phyloP scores from a whole-genome alignment of 768 basidiomycete species.

The Boletus vermiculosoides region DNA sequence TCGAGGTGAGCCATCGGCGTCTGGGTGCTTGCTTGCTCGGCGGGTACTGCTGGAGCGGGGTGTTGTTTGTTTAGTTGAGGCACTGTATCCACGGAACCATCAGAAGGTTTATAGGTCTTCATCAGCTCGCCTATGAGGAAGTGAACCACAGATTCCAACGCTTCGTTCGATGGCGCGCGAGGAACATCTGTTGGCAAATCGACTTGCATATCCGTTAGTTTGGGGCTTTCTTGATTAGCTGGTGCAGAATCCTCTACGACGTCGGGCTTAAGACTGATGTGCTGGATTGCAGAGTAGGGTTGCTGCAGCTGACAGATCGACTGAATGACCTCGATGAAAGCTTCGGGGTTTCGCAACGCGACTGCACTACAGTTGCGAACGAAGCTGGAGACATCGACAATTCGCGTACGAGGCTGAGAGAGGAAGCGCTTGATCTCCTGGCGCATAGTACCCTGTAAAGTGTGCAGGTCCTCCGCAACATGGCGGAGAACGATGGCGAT shows the following conservation, averaged over 20 bases:
- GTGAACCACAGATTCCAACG: slow-evolving; percentile 61
- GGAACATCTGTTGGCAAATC: slow-evolving; percentile 37
- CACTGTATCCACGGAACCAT: slow-evolving; percentile 25
- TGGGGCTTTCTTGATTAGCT: slow-evolving; percentile 9
- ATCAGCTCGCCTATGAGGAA: slow-evolving; percentile 73
- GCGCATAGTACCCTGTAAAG: slow-evolving; percentile 70
- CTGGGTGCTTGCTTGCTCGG: slow-evolving; percentile 20
- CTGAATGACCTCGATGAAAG: slow-evolving; percentile 73
- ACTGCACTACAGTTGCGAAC: slow-evolving; percentile 74
- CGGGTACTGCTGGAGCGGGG: not conserved
- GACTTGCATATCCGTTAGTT: slow-evolving; percentile 57
- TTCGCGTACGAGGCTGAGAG: slow-evolving; percentile 62
- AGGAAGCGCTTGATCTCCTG: slow-evolving; percentile 84
- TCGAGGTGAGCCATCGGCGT: slow-evolving; percentile 13
- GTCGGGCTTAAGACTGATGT: slow-evolving; percentile 57
- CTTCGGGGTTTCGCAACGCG: slow-evolving; percentile 74
- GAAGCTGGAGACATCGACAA: slow-evolving; percentile 69
- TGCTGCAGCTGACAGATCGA: slow-evolving; percentile 70
- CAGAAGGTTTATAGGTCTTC: slow-evolving; percentile 51
- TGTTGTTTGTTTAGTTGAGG: slow-evolving; percentile 18
- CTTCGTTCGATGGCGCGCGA: slow-evolving; percentile 37
- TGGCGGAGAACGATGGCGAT: slow-evolving; percentile 90
- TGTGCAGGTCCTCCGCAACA: slow-evolving; percentile 72
- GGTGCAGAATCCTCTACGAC: slow-evolving; percentile 11
- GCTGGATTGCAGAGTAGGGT: slow-evolving; percentile 56